Percentiles rank a stretch among this genome's conserved stretches.
phyloP scores from a whole-genome alignment of 2,329 filamentous ascomycete genomes.

The Dothidotthia symphoricarpi region DNA sequence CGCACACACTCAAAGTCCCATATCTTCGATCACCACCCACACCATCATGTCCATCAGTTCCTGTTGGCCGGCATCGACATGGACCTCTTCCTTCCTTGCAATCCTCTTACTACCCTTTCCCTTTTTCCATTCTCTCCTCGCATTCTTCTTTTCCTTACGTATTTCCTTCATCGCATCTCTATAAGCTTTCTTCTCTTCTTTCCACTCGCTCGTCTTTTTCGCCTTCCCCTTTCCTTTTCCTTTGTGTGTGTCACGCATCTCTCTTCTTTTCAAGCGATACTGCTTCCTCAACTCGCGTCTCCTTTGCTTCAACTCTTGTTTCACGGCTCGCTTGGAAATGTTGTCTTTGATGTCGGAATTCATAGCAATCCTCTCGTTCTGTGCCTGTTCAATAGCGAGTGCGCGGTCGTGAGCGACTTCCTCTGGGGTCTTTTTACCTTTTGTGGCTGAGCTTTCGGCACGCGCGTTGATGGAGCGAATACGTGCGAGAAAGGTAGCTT shows the following conservation, averaged over 20 bases:
- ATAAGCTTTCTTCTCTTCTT: slow-evolving; percentile 8
- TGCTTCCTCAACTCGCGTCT: slow-evolving; percentile 11
- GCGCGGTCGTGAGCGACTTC: slow-evolving; percentile 19
- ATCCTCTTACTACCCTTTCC: slow-evolving; percentile 3
- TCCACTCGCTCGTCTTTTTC: slow-evolving; percentile 12
- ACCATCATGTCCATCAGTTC: slow-evolving; percentile 12
- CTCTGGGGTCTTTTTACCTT: slow-evolving; percentile 18
- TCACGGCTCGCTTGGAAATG: slow-evolving; percentile 10
- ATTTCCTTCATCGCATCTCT: slow-evolving; percentile 10
- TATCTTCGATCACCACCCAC: slow-evolving; percentile 26
- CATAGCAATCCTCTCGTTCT: slow-evolving; percentile 6
- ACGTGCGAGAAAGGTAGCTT: slow-evolving; percentile 6
- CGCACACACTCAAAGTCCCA: slow-evolving; percentile 1
- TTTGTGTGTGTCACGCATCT: slow-evolving; percentile 8
- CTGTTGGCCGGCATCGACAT: slow-evolving; percentile 1
- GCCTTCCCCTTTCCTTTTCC: slow-evolving; percentile 3
- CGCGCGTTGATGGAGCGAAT: slow-evolving; percentile 15
- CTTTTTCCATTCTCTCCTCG: slow-evolving; percentile 3
- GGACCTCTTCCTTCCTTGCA: slow-evolving; percentile 4
- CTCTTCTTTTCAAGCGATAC: slow-evolving; percentile 5
- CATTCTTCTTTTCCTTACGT: not conserved
- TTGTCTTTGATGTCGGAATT: slow-evolving; percentile 17
- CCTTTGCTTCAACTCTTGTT: not conserved
- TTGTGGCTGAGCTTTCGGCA: slow-evolving; percentile 9
- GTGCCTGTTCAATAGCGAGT: slow-evolving; percentile 17